A percentile compares a stretch with the other conserved stretches of the same genome.
These are phyloP conservation scores for Hibiscus tridactylites DNA, from an alignment of 345 rosid species.

Conservation along the genomic window DNA sequence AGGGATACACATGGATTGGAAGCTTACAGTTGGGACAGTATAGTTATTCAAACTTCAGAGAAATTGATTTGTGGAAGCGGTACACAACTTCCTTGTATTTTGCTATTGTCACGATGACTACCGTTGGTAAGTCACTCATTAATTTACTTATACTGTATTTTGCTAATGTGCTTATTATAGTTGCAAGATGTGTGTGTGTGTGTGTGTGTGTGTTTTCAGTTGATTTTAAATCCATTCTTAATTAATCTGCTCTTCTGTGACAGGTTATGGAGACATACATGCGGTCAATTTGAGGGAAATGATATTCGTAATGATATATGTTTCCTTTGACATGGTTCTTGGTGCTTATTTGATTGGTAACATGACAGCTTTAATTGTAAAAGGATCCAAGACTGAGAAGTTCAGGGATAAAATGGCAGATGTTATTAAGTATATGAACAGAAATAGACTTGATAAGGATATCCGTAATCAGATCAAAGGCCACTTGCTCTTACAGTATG, in stretches of 20 bases:
- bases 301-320: constrained; percentile 86
- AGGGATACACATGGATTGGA: constrained; percentile 88
- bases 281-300: constrained; percentile 95
- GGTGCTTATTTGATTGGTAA: constrained; percentile 96
- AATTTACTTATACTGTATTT: neutral
- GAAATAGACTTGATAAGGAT: constrained; percentile 63
- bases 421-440: constrained; percentile 74
- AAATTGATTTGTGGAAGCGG: constrained; percentile 71
- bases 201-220: neutral
- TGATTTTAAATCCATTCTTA: constrained; percentile 2
- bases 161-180: no score
- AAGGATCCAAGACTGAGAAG: constrained; percentile 94
- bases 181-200: no score
- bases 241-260: constrained; percentile 5
- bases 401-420: constrained; percentile 95
- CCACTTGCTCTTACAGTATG: constrained; percentile 75
- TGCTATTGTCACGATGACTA: constrained; percentile 84
- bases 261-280: constrained; percentile 98
- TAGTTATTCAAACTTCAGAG: constrained; percentile 62
- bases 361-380: constrained; percentile 94
- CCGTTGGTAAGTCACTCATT: constrained; percentile 55
- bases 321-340: constrained; percentile 93
- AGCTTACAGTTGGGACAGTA: constrained; percentile 72
- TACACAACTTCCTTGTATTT: constrained; percentile 76
- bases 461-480: constrained; percentile 67